phyloP scores from a whole-genome alignment of 345 rosid genomes.

The Gossypium mustelinum region DNA sequence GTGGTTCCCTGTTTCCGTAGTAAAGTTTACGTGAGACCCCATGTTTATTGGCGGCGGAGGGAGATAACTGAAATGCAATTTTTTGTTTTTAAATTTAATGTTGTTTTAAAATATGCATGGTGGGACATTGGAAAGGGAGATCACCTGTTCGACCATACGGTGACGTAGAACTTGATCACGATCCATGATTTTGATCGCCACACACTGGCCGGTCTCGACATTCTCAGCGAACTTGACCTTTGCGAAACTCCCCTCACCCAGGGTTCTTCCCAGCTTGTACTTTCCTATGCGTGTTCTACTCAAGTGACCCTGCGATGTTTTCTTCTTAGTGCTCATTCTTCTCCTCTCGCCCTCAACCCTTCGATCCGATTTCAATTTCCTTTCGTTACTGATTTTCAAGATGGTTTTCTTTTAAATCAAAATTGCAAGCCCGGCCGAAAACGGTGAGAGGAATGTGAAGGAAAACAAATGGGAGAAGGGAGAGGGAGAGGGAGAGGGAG shows the following conservation, averaged over 20 bases:
- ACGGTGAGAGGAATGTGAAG: conserved; percentile 4
- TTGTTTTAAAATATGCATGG: background rate
- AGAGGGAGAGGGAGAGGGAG: too few relatives aligned
- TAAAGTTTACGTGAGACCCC: too few relatives aligned
- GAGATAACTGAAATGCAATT: too few relatives aligned
- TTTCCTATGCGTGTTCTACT: conserved; percentile 75
- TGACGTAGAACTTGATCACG: conserved; percentile 66
- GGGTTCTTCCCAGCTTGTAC: conserved; percentile 72
- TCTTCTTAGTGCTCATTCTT: conserved; percentile 36
- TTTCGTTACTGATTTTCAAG: background rate
- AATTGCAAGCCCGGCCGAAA: background rate
- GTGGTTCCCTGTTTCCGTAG: background rate
- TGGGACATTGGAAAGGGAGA: background rate
- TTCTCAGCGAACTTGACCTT: conserved; percentile 82
- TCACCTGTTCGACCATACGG: conserved; percentile 89
- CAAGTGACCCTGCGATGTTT: conserved; percentile 24
- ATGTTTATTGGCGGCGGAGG: too few relatives aligned
- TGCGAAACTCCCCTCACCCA: conserved; percentile 89
- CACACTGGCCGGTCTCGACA: conserved; percentile 49
- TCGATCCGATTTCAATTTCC: background rate
- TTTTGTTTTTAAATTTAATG: background rate
- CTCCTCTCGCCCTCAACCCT: conserved; percentile 2
- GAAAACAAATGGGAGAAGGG: too few relatives aligned
- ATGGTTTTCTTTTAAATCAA: background rate
- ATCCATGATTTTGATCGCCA: conserved; percentile 84